These are phyloP conservation scores for Tylopilus balloui DNA, from an alignment of 768 basidiomycete species.

Conservation along the genomic window DNA sequence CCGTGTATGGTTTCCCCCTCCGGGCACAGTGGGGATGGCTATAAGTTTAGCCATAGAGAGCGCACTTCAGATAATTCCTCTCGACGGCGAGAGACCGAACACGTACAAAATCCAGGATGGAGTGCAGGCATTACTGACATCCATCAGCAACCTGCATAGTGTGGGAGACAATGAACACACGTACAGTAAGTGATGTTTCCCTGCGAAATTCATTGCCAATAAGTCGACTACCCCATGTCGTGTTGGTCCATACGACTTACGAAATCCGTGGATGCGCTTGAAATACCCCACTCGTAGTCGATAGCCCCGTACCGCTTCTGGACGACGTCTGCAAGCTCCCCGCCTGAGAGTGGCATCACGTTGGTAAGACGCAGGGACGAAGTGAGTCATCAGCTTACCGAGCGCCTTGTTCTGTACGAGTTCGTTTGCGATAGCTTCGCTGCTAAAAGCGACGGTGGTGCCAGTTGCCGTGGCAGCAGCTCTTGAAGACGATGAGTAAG, in stretches of 20 bases:
- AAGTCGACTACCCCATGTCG: not conserved
- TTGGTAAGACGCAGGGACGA: not conserved
- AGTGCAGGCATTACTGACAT: conserved; percentile 55
- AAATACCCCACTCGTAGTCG: conserved; percentile 64
- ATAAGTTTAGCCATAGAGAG: not conserved
- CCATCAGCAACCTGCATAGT: conserved; percentile 1
- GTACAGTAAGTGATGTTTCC: conserved; percentile 68
- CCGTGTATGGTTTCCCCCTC: conserved; percentile 76
- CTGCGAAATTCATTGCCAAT: conserved; percentile 7
- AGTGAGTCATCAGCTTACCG: conserved; percentile 32
- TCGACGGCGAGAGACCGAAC: not conserved
- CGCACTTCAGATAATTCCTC: not conserved
- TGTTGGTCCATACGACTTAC: conserved; percentile 43
- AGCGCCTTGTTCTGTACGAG: conserved; percentile 65
- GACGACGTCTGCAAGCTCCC: conserved; percentile 59
- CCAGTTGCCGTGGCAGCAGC: conserved; percentile 67
- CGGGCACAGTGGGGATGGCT: conserved; percentile 72
- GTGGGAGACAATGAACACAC: not conserved
- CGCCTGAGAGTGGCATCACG: conserved; percentile 39
- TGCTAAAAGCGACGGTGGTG: conserved; percentile 46
- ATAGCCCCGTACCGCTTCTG: conserved; percentile 57
- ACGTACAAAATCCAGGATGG: conserved; percentile 60
- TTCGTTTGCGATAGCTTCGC: conserved; percentile 41
- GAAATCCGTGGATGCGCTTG: conserved; percentile 76
- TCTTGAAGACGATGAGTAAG: conserved; percentile 31